Conservation (phyloP, 2,329 filamentous ascomycete genomes). For the Penicillium hesseltinei region DNA sequence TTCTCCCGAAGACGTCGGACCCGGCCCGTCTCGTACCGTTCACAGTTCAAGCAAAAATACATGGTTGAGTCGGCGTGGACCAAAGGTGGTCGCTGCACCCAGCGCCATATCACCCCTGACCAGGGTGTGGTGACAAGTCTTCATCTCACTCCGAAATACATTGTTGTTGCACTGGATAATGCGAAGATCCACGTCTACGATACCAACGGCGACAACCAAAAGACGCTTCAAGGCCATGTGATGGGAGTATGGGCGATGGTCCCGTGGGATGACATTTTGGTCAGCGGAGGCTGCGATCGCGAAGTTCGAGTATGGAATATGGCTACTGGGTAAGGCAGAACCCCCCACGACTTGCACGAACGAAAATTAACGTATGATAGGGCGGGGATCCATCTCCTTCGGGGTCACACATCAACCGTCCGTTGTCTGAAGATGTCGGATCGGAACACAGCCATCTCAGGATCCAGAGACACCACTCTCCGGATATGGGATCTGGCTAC, state of each 20-base stretch:
- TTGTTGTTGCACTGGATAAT: constrained; percentile 95
- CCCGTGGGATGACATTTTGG: constrained; percentile 90
- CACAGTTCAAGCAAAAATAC: constrained; percentile 96
- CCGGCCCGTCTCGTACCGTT: constrained; percentile 81
- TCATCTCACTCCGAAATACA: constrained; percentile 92
- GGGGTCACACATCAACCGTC: constrained; percentile 94
- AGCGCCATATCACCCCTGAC: constrained; percentile 89
- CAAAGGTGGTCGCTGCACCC: constrained; percentile 79
- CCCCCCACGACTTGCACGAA: constrained; percentile 18
- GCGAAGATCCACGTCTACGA: constrained; percentile 98
- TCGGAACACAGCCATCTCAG: constrained; percentile 88
- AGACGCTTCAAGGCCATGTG: constrained; percentile 88
- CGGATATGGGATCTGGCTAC: constrained; percentile 92
- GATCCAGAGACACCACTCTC: constrained; percentile 89
- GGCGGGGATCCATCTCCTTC: constrained; percentile 73
- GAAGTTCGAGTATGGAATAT: constrained; percentile 98
- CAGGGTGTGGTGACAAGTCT: constrained; percentile 95
- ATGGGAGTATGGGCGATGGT: constrained; percentile 99
- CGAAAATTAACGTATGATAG: constrained; percentile 44
- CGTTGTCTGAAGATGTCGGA: constrained; percentile 98
- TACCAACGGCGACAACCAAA: constrained; percentile 80
- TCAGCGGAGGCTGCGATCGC: constrained; percentile 93
- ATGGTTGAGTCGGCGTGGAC: constrained; percentile 97
- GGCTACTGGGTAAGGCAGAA: constrained; percentile 69
- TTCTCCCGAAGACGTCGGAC: constrained; percentile 49